A percentile compares a stretch with the other conserved stretches of the same genome.
Conservation (phyloP, 176 grass and related monocot genomes). For the Aegilops bicornis region DNA sequence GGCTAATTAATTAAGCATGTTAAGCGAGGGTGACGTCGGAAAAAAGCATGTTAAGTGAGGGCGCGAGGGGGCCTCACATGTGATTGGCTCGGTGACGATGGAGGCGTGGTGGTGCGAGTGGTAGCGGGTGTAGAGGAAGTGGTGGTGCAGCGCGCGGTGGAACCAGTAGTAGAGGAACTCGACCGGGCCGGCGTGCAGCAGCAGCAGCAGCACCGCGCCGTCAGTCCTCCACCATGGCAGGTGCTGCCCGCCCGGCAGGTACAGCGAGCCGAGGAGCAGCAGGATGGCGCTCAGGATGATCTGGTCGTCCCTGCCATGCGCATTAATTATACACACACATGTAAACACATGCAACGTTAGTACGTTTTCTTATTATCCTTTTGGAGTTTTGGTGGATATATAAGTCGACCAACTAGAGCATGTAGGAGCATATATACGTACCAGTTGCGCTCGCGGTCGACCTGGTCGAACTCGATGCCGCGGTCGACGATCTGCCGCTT, state of each 20-base stretch:
- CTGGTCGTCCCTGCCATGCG: slow-evolving; percentile 71
- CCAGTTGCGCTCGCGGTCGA: slow-evolving; percentile 91
- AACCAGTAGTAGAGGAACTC: slow-evolving; percentile 86
- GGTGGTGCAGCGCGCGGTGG: slow-evolving; percentile 86
- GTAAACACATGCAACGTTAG: too few species aligned
- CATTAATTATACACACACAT: too few species aligned
- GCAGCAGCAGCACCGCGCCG: slow-evolving; percentile 37
- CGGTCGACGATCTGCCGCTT: slow-evolving; percentile 59
- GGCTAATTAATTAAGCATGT: not conserved
- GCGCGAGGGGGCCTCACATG: slow-evolving; percentile 38
- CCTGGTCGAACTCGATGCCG: slow-evolving; percentile 83
- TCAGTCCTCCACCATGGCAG: slow-evolving; percentile 64
- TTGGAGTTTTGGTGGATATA: too few species aligned
- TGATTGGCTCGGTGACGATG: slow-evolving; percentile 76
- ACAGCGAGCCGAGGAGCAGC: slow-evolving; percentile 27
- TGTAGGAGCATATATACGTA: not conserved
- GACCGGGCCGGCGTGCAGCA: slow-evolving; percentile 55
- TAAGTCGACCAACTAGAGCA: too few species aligned
- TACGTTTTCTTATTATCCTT: too few species aligned
- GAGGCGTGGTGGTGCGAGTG: slow-evolving; percentile 69
- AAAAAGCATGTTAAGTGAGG: too few species aligned
- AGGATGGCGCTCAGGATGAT: slow-evolving; percentile 71
- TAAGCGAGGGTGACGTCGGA: not conserved
- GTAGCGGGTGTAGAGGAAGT: slow-evolving; percentile 63
- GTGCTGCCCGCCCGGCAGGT: slow-evolving; percentile 19